Percentiles rank a stretch among this genome's conserved stretches.
Conservation (phyloP, 1,139 yeast species). For the Debaryomyces psychrophilus region DNA sequence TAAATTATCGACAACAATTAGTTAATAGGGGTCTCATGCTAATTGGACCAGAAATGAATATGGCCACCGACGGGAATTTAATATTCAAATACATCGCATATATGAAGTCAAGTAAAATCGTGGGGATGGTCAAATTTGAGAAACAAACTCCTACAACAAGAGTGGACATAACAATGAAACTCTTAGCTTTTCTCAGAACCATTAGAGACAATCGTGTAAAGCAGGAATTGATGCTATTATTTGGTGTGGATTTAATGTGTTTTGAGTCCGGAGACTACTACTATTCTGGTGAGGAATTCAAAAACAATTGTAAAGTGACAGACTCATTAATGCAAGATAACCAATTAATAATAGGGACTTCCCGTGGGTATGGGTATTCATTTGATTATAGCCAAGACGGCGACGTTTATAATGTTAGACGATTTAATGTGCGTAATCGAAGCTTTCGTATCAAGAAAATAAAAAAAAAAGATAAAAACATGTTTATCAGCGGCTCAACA, state of each 20-base stretch:
- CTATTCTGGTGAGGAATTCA: not conserved
- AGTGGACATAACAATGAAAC: not conserved
- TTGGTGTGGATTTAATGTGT: slow-evolving; percentile 6
- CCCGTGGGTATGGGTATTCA: slow-evolving; percentile 9
- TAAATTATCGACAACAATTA: slow-evolving; percentile 2
- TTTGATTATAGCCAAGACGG: slow-evolving; percentile 1
- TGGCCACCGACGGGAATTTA: slow-evolving; percentile 4
- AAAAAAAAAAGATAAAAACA: not conserved
- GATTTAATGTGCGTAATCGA: not conserved
- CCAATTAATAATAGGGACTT: slow-evolving; percentile 11
- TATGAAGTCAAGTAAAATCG: not conserved
- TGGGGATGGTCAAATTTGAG: slow-evolving; percentile 6
- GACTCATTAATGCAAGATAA: slow-evolving; percentile 4
- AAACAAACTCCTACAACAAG: not conserved
- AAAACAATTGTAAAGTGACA: slow-evolving; percentile 5
- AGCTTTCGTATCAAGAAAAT: not conserved
- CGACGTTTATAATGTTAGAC: not conserved
- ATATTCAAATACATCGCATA: slow-evolving; percentile 2
- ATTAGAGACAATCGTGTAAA: not conserved
- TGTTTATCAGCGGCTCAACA: slow-evolving; percentile 1
- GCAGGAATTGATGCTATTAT: slow-evolving; percentile 1
- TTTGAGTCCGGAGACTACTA: slow-evolving; percentile 1
- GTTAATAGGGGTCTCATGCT: not conserved
- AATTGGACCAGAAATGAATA: slow-evolving; percentile 1
- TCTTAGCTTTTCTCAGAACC: not conserved